Evolutionary conservation across 2,329 filamentous ascomycete species (phyloP).

Genomic region (Colletotrichum acutatum): DNA sequence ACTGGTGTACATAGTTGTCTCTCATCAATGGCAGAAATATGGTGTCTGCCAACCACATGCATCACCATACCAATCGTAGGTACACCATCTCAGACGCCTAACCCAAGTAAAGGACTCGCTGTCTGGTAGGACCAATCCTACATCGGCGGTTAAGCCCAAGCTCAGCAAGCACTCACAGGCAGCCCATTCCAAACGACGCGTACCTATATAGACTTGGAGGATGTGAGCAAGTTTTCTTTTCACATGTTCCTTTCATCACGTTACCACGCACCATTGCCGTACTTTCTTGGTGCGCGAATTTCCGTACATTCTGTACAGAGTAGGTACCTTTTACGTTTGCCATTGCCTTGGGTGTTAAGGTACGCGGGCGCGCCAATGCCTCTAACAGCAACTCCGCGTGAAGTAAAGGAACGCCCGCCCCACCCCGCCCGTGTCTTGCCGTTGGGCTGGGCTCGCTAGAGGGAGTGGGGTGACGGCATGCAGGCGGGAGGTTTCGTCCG

Average conservation of each 20-base stretch:
- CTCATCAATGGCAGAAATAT: no score
- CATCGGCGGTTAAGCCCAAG: not conserved
- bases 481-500: conserved; percentile 4
- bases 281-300: not conserved
- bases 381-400: conserved; percentile 1
- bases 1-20: no score
- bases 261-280: not conserved
- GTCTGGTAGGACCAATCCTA: not conserved
- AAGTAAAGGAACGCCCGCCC: not conserved
- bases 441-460: not conserved
- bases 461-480: not conserved
- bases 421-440: not conserved
- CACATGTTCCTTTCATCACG: no score
- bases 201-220: no score
- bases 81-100: no score
- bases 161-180: not conserved
- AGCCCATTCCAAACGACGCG: no score
- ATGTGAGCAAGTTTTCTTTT: no score
- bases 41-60: no score
- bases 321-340: not conserved
- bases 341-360: not conserved
- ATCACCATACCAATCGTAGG: no score
- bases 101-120: no score
- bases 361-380: not conserved
- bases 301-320: not conserved